Conservation (phyloP, 2,329 filamentous ascomycete genomes). For the Lomentospora prolificans region DNA sequence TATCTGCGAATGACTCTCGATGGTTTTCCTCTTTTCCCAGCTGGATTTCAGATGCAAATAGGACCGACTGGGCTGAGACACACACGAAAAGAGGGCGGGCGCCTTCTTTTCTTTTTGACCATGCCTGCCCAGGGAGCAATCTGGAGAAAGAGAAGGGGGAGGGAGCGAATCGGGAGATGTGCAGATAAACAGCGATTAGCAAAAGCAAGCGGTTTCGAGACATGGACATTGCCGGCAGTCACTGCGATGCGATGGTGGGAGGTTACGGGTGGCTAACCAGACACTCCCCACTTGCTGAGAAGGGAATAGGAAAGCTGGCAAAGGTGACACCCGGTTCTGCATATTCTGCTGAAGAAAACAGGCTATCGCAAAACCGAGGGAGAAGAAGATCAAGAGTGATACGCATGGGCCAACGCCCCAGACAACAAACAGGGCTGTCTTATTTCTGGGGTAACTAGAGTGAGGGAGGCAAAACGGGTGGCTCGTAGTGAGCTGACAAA, state of each 20-base stretch:
- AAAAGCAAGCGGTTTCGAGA: background rate
- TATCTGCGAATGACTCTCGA: background rate
- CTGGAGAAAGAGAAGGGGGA: background rate
- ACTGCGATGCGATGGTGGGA: background rate
- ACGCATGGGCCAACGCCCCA: too few relatives aligned
- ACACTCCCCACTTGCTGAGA: background rate
- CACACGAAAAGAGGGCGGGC: background rate
- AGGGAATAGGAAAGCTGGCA: background rate
- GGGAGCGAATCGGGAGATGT: background rate
- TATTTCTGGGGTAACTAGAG: too few relatives aligned
- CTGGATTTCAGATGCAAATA: background rate
- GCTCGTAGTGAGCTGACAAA: too few relatives aligned
- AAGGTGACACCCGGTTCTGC: background rate
- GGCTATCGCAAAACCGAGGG: too few relatives aligned
- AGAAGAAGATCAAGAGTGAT: too few relatives aligned
- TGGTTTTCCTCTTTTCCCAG: background rate
- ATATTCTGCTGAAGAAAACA: too few relatives aligned
- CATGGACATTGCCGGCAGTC: background rate
- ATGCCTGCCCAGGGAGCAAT: too few relatives aligned
- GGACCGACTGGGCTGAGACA: slow-evolving; percentile 1
- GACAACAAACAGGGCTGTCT: too few relatives aligned
- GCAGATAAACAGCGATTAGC: background rate
- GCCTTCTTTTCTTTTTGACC: too few relatives aligned
- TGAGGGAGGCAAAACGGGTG: too few relatives aligned
- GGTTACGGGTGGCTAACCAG: too few relatives aligned